Base-by-base conservation (phyloP, 139 green algal species). In the Pleodorina starrii region DNA sequence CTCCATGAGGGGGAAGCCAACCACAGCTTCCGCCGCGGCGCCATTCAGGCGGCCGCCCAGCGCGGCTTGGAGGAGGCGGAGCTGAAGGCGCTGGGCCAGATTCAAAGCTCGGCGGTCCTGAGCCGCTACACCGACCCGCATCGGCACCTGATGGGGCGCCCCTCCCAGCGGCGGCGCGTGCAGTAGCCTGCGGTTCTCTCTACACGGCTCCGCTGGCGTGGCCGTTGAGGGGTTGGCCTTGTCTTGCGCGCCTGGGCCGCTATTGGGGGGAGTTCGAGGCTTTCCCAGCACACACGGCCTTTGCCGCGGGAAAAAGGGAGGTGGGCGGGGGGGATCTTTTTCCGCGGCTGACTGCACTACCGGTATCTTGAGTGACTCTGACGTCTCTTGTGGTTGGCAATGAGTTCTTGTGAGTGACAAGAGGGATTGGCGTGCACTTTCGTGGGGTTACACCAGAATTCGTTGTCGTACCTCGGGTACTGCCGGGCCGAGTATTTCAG, bases 11-110 rank as follows among this genome's bases (percentile, higher is more conserved):
- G 82, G 19, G 82, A 88, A 19, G 79, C 60, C 5, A 63, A 44
- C 32, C 81, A 78, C 63, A 87, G 63, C 63, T 68, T 87, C 43
- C 81, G 63, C 1, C 60, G 66, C 0, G 82, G 82, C 0, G 32
- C 66, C 0, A 63, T 88, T 19, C 82, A 88, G 46, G 27, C 60
- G 1, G 40, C 59, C 2, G 42, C 59, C 21, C 14, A 42, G 9
- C 2, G 14, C 1, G 42, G 74, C 9, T 27, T 66, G 19, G 25
- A 48, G 12, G 46, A 46, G 27, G 9, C 42, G 23, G 73, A 11
- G 5, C 73, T 81, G 43, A 17, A 63, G 17, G 25, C 25, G 17
- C 29, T 66, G 46, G 74, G 74, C 5, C 43, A 63, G 32, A 82
- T 82, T 43, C 21, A 21, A 0, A 82, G 25, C 27, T 1, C 43